A percentile compares a stretch with the other conserved stretches of the same genome.
Evolutionary conservation across 805 yeast genomes (phyloP).

Genomic region (Zygosaccharomyces lentus): DNA sequence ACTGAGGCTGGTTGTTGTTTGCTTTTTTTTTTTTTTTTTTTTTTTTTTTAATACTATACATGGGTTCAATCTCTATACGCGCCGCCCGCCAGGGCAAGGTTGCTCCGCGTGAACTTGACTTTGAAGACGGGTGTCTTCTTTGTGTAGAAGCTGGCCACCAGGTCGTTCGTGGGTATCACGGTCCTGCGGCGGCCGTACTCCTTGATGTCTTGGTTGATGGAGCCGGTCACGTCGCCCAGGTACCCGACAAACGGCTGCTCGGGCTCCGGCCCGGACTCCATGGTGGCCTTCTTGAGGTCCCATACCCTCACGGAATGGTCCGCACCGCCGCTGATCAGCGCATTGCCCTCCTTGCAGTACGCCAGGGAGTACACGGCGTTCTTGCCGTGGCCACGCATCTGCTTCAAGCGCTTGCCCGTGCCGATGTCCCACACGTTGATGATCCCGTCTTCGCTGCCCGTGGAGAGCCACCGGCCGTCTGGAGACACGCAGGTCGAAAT

Average conservation of each 20-base stretch:
- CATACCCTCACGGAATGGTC: constrained; percentile 92
- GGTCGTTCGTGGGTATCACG: constrained; percentile 79
- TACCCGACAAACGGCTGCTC: constrained; percentile 53
- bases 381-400: constrained; percentile 93
- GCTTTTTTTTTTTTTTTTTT: neutral
- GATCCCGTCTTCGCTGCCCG: constrained; percentile 89
- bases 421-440: constrained; percentile 94
- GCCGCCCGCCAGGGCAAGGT: constrained; percentile 90
- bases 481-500: constrained; percentile 86
- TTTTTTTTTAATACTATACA: constrained; percentile 6
- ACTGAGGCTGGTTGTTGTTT: constrained; percentile 2
- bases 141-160: constrained; percentile 89
- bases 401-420: constrained; percentile 78
- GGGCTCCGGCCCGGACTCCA: constrained; percentile 72
- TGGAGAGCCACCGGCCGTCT: constrained; percentile 94
- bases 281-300: constrained; percentile 86
- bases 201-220: constrained; percentile 39
- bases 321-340: constrained; percentile 86
- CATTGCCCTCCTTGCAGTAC: constrained; percentile 83
- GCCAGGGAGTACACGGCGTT: constrained; percentile 78
- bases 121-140: constrained; percentile 91
- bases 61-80: constrained; percentile 62
- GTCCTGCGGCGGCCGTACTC: constrained; percentile 57
- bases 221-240: constrained; percentile 33
- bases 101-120: constrained; percentile 86